Percentiles rank a stretch among this genome's conserved stretches.
Evolutionary conservation across 805 yeast genomes (phyloP).

Genomic region (Kluyveromyces siamensis): DNA sequence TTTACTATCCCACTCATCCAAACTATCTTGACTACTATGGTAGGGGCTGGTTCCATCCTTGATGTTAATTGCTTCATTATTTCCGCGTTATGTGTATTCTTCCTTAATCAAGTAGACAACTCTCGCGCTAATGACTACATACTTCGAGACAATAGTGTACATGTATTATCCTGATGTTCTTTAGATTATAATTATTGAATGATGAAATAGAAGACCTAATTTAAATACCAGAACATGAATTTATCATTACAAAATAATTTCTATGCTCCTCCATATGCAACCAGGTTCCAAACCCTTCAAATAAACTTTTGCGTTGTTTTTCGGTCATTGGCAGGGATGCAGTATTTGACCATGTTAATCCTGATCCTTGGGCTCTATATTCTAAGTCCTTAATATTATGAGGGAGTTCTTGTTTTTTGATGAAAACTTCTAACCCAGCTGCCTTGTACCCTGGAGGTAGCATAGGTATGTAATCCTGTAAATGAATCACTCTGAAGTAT

Average conservation of each 20-base stretch:
- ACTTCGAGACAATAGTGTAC: neutral
- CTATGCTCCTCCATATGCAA: slow-evolving; percentile 32
- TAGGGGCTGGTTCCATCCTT: neutral
- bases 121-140: neutral
- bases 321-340: neutral
- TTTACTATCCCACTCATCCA: too few relatives aligned
- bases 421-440: slow-evolving; percentile 44
- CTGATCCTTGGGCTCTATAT: slow-evolving; percentile 15
- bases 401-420: slow-evolving; percentile 30
- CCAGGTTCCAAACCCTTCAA: slow-evolving; percentile 9
- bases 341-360: slow-evolving; percentile 1
- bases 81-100: neutral
- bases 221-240: slow-evolving; percentile 25
- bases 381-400: slow-evolving; percentile 20
- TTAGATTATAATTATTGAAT: neutral
- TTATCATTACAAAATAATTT: slow-evolving; percentile 29
- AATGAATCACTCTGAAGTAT: slow-evolving; percentile 47
- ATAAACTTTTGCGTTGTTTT: neutral
- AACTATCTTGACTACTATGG: neutral
- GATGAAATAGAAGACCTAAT: neutral
- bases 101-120: neutral
- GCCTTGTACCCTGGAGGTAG: slow-evolving; percentile 48
- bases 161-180: neutral
- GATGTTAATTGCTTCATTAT: neutral
- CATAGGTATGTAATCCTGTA: slow-evolving; percentile 49